These are phyloP conservation scores for Aspergillus terreus DNA, from an alignment of 2,329 filamentous ascomycete species.

Conservation along the genomic window DNA sequence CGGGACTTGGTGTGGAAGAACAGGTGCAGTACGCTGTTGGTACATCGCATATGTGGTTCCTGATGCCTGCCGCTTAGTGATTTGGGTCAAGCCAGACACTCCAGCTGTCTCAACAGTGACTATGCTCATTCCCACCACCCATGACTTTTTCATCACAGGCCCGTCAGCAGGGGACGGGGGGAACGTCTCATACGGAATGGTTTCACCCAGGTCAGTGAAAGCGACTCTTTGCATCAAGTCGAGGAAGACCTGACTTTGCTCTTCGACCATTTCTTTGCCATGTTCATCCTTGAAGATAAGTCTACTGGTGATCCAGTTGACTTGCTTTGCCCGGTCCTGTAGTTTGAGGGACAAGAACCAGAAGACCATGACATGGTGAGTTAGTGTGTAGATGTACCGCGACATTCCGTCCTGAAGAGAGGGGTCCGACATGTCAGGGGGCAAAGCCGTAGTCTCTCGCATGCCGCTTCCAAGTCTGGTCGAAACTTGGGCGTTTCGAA, in stretches of 20 bases:
- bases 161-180: conserved; percentile 40
- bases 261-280: conserved; percentile 73
- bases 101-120: conserved; percentile 48
- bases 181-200: conserved; percentile 41
- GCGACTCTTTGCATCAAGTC: conserved; percentile 91
- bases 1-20: conserved; percentile 44
- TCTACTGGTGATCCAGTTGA: conserved; percentile 85
- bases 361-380: conserved; percentile 92
- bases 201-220: conserved; percentile 78
- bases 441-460: conserved; percentile 37
- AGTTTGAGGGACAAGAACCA: conserved; percentile 93
- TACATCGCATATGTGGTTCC: conserved; percentile 49
- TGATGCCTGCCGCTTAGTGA: conserved; percentile 50
- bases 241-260: conserved; percentile 88
- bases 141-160: conserved; percentile 44
- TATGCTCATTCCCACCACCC: conserved; percentile 51
- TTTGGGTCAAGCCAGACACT: conserved; percentile 45
- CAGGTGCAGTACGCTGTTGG: conserved; percentile 44
- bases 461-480: conserved; percentile 43
- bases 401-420: conserved; percentile 69
- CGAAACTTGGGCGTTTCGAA: conserved; percentile 32
- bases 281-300: conserved; percentile 72
- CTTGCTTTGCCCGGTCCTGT: conserved; percentile 75
- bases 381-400: conserved; percentile 88
- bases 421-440: conserved; percentile 29